Evolutionary conservation across 805 yeast genomes (phyloP), one percentile per base, ranked within the genome.

Genomic region (Starmerella floricola): DNA sequence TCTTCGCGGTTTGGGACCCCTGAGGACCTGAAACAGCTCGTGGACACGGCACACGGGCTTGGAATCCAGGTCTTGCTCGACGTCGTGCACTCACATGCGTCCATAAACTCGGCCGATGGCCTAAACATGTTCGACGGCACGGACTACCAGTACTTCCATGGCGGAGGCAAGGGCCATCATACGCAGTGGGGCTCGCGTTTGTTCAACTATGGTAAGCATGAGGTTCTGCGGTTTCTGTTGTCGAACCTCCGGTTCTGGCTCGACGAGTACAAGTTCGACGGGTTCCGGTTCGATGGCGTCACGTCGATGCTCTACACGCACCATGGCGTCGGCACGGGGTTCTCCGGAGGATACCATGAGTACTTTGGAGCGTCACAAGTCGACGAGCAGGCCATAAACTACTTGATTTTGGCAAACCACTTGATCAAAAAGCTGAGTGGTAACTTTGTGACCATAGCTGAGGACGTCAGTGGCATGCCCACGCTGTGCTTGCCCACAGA

Each of bases 401-500:
- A 88, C 59, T 63, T 88, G 55, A 86, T 87, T 81, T 62, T 91
- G 47, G 96, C 95, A n/a, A 91, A 88, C 61, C 73, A 75, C 51
- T 62, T 88, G 53, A 73, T 88, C 49, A 66, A 64, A 26, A 70
- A 74, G 49, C 67, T 76, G 52, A 61, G 66, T 28, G 65, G 72
- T 12, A 64, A 68, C 41, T 75, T 80, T 51, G 72, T 81, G 8
- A 74, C 94, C 1, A 80, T 88, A 51, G 97, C 97, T 3, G 98
- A 88, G 61, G 98, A 88, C 60, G 98, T 88, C 36, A 79, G 91
- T 38, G 98, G 98, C 10, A 88, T 88, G 79, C 98, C 98, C 27
- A 86, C 96, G 1, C 65, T 91, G 43, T 88, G 97, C 61, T 62
- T 82, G 42, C 78, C 91, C 5, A 69, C 83, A 38, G 40, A 52